phyloP scores from a whole-genome alignment of 2,329 filamentous ascomycete genomes.

The Aspergillus quadricinctus region DNA sequence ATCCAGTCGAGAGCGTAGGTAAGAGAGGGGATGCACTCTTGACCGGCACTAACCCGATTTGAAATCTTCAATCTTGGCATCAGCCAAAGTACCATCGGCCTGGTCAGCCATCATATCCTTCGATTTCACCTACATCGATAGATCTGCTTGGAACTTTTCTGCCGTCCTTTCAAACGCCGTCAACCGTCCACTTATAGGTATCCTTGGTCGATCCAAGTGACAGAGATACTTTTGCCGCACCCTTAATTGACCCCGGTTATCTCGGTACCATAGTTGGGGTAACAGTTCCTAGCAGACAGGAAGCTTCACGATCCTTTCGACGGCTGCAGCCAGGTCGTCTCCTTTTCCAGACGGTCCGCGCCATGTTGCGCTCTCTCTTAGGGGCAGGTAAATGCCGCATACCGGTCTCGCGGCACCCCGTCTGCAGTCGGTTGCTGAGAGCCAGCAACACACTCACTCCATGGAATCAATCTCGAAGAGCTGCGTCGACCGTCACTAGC shows the following conservation, averaged over 20 bases:
- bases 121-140: not conserved
- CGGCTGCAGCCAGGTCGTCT: not conserved
- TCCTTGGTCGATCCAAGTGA: not conserved
- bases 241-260: too few species aligned
- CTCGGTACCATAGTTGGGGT: not conserved
- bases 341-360: constrained; percentile 5
- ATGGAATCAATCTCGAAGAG: constrained; percentile 16
- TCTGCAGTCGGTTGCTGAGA: constrained; percentile 16
- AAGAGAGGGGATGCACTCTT: constrained; percentile 25
- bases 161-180: not conserved
- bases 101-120: constrained; percentile 6
- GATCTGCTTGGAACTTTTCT: not conserved
- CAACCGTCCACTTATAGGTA: not conserved
- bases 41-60: constrained; percentile 20
- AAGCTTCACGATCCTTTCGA: not conserved
- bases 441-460: constrained; percentile 12
- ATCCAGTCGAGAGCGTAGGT: constrained; percentile 15
- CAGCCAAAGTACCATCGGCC: constrained; percentile 8
- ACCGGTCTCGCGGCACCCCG: constrained; percentile 16
- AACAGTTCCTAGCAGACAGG: not conserved
- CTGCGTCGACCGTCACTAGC: constrained; percentile 64
- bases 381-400: constrained; percentile 23
- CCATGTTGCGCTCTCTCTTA: constrained; percentile 32
- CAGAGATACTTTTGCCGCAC: not conserved
- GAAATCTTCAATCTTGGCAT: constrained; percentile 23